Conservation (phyloP, 176 grass and related monocot genomes). For the Metroxylon sagu region DNA sequence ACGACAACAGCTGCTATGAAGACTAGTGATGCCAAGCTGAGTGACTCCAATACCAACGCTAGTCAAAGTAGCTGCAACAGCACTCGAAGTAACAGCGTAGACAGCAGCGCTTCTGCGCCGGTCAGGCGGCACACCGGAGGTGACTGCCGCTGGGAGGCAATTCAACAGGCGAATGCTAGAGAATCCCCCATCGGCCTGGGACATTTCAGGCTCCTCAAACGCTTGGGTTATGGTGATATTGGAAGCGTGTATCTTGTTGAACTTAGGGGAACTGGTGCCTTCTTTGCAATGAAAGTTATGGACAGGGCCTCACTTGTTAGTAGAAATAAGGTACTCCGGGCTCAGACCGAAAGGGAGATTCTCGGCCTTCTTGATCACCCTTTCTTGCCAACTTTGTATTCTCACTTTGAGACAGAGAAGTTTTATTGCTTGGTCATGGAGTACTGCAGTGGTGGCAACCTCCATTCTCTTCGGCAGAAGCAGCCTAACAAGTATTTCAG, state of each 20-base stretch:
- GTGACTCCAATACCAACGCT: background rate
- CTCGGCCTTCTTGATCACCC: conserved; percentile 77
- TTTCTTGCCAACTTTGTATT: conserved; percentile 85
- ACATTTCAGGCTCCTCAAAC: conserved; percentile 67
- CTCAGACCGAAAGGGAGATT: conserved; percentile 82
- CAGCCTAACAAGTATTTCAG: conserved; percentile 66
- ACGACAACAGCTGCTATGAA: background rate
- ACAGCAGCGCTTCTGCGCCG: background rate
- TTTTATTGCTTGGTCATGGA: conserved; percentile 96
- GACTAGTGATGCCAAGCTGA: background rate
- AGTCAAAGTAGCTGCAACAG: background rate
- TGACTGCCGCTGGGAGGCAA: conserved; percentile 64
- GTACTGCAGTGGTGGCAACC: conserved; percentile 92
- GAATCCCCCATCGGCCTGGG: conserved; percentile 66
- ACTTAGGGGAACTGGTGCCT: conserved; percentile 44
- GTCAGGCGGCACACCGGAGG: conserved; percentile 63
- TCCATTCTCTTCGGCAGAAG: conserved; percentile 77
- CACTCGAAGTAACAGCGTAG: background rate
- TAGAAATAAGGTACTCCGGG: conserved; percentile 71
- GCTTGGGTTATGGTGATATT: conserved; percentile 87
- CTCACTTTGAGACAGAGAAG: conserved; percentile 81
- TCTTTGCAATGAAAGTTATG: conserved; percentile 98
- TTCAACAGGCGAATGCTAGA: conserved; percentile 36
- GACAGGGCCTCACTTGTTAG: conserved; percentile 64
- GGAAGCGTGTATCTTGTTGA: conserved; percentile 94